These are phyloP conservation scores for Panicum hallii DNA, from an alignment of 202 grass and related monocot species.

Conservation along the genomic window DNA sequence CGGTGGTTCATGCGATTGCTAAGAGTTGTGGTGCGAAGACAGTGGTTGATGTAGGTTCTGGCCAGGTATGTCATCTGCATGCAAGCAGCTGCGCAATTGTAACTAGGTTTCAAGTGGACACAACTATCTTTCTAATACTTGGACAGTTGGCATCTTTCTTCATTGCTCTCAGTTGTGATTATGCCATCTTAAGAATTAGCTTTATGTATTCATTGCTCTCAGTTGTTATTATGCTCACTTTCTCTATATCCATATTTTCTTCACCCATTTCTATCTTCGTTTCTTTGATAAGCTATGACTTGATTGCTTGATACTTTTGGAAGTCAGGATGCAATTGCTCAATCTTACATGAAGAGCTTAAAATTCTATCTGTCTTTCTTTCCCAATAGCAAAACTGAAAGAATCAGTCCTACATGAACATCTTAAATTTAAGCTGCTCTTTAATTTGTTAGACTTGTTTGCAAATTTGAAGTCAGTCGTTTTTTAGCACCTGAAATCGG, in stretches of 20 bases:
- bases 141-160: background rate
- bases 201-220: background rate
- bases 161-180: background rate
- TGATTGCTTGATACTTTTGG: too few species aligned
- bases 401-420: background rate
- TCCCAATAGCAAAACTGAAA: background rate
- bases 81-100: slow-evolving; percentile 6
- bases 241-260: too few species aligned
- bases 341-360: too few species aligned
- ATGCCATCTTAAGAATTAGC: slow-evolving; percentile 6
- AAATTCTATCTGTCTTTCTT: background rate
- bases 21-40: slow-evolving; percentile 54
- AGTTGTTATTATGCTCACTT: too few species aligned
- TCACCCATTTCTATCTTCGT: too few species aligned
- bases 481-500: background rate
- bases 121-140: slow-evolving; percentile 25
- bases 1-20: slow-evolving; percentile 57
- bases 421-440: background rate
- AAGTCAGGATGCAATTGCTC: too few species aligned
- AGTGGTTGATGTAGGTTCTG: slow-evolving; percentile 95
- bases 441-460: slow-evolving; percentile 24
- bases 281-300: too few species aligned
- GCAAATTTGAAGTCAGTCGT: slow-evolving; percentile 6
- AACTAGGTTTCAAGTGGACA: background rate
- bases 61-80: slow-evolving; percentile 66